phyloP scores from a whole-genome alignment of 2,329 filamentous ascomycete genomes.

The Neofusicoccum laricinum region DNA sequence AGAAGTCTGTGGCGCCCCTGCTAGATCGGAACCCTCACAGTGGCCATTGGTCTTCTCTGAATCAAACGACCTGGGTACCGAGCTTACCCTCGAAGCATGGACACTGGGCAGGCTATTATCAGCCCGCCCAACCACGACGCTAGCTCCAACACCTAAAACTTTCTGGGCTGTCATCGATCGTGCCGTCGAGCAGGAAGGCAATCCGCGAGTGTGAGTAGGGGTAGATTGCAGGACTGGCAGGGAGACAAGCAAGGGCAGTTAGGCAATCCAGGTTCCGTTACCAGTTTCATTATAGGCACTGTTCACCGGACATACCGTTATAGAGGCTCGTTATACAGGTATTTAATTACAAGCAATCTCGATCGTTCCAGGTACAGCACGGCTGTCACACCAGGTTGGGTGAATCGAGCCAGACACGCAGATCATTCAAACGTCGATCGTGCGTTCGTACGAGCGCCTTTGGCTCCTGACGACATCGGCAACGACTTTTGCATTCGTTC shows the following conservation, averaged over 20 bases:
- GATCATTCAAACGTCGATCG: not conserved
- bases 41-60: too few species aligned
- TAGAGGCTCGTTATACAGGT: not conserved
- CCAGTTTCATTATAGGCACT: not conserved
- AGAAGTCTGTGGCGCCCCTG: too few species aligned
- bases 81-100: too few species aligned
- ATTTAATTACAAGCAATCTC: not conserved
- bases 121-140: not conserved
- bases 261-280: not conserved
- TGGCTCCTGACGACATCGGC: not conserved
- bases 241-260: not conserved
- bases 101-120: too few species aligned
- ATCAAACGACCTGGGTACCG: too few species aligned
- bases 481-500: not conserved
- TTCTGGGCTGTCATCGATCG: not conserved
- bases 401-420: not conserved
- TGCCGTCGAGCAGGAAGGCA: not conserved
- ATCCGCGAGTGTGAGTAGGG: not conserved
- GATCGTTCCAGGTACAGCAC: not conserved
- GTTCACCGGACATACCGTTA: not conserved
- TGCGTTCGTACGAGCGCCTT: not conserved
- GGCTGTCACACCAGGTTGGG: not conserved
- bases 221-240: not conserved
- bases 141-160: not conserved
- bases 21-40: too few species aligned